A percentile compares a stretch with the other conserved stretches of the same genome.
Conservation (phyloP, 257 asterid species). For the Solanum pimpinellifolium region DNA sequence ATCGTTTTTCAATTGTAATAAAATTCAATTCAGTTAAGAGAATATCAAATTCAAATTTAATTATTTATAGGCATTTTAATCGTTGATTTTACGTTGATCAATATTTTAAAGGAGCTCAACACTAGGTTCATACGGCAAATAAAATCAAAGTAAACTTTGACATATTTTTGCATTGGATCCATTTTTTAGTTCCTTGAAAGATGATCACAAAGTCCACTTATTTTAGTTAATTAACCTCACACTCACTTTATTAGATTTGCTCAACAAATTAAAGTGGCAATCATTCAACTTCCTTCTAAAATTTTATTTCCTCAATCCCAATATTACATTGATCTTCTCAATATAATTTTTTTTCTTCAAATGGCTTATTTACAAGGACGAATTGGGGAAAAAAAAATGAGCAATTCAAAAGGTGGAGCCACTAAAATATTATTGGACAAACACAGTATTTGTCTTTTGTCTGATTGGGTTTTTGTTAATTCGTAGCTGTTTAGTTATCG, state of each 20-base stretch:
- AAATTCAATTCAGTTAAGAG: neutral
- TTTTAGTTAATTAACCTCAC: neutral
- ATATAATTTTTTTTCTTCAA: neutral
- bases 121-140: neutral
- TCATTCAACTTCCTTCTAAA: neutral
- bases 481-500: neutral
- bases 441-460: neutral
- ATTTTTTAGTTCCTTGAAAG: neutral
- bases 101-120: neutral
- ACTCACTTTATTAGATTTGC: neutral
- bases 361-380: neutral
- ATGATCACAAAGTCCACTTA: neutral
- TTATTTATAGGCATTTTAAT: neutral
- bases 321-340: neutral
- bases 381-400: neutral
- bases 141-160: neutral
- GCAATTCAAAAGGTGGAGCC: neutral
- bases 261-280: neutral
- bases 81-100: neutral
- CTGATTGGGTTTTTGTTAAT: neutral
- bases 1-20: accelerated
- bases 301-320: neutral
- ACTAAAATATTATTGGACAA: neutral
- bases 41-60: neutral
- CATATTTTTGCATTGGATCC: neutral